Evolutionary conservation across 768 basidiomycete genomes (phyloP), one percentile per base, ranked within the genome.

Genomic region (Scleroderma citrinum): DNA sequence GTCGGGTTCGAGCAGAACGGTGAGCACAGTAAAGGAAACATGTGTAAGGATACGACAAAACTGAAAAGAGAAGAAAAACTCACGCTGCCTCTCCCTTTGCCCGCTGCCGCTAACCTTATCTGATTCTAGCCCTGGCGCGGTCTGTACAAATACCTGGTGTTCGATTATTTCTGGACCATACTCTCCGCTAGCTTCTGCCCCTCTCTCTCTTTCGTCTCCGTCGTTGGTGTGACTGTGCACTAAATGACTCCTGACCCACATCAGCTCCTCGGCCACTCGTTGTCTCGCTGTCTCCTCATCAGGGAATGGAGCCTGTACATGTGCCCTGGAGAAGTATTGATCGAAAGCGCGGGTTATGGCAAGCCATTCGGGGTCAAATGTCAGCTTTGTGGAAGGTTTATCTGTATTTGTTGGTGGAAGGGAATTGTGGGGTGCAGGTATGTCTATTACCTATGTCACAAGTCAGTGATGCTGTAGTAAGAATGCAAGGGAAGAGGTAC

Each of bases 1-100:
- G n/a, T n/a, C n/a, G n/a, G n/a, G n/a, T 1, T 93, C 98, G 61
- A 98, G 93, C 23, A 91, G 87, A 59, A 94, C 95, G 21, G 83
- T 78, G 64, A 90, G 94, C 71, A 76, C 79, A 1, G 78, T 77
- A 21, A 84, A 90, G 93, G 60, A 10, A 49, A 52, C 42, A 30
- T 24, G 32, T 45, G n/a, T 40, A 21, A 39, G 46, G 44, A 20
- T 48, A 52, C 30, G 41, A 44, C 14, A 44, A 10, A 10, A 29
- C 5, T 35, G 41, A 7, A 32, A 40, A 43, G 16, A 17, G 37
- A 17, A 6, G 44, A 23, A 29, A 45, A 17, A 65, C 73, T 66
- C 56, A 74, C 71, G 71, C 57, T 67, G 62, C 16, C 40, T n/a
- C 43, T 61, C 46, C 47, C 75, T 74, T 44, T n/a, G n/a, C n/a